Base-by-base conservation (phyloP, 2,329 filamentous ascomycete genomes). In the Whalleya microplaca region DNA sequence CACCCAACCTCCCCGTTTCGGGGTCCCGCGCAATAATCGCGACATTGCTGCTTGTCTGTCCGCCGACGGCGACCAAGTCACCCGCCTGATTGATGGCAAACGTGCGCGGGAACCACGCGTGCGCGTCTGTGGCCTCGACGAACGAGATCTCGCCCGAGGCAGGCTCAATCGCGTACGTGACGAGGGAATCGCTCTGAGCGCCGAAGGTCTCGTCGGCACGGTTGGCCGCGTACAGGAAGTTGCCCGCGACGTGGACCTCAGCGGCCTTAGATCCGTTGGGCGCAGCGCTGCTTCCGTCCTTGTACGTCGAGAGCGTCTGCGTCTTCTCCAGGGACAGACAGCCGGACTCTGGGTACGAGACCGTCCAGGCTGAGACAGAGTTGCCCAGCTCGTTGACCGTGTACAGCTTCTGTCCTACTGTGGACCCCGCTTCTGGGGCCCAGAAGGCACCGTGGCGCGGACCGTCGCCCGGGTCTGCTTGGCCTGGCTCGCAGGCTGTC, bases 31-130 rank as follows among this genome's bases (percentile, higher is more conserved):
- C 69, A 21, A 87, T 75, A 32, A 90, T 78, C 2, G 79, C 82
- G 0, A 90, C 82, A 20, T 79, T 83, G 14, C 80, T 78, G 41
- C 79, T 83, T 2, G 80, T 79, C 73, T 89, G 86, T 21, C 88
- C 80, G 0, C 82, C 87, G 41, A 90, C 79, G 0, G 86, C 87
- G 1, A 89, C 78, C 57, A 87, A 63, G 44, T 80, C 76, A 0
- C 87, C 87, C 0, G 79, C 79, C 41, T 76, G 77, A 66, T 87
- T 89, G 51, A 88, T 74, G 20, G 77, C 76, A 67, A 89, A 87
- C 1, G 86, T 86, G 1, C 88, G 77, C 0, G 88, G 87, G 63
- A 81, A 85, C 53, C 74, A 79, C 0, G 86, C 83, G 58, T 83
- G 81, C 1, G 84, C 79, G 21, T 84, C 82, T 1, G 78, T 80